A percentile compares a stretch with the other conserved stretches of the same genome.
phyloP scores from a whole-genome alignment of 2,329 filamentous ascomycete genomes.

The Colletotrichum lupini region DNA sequence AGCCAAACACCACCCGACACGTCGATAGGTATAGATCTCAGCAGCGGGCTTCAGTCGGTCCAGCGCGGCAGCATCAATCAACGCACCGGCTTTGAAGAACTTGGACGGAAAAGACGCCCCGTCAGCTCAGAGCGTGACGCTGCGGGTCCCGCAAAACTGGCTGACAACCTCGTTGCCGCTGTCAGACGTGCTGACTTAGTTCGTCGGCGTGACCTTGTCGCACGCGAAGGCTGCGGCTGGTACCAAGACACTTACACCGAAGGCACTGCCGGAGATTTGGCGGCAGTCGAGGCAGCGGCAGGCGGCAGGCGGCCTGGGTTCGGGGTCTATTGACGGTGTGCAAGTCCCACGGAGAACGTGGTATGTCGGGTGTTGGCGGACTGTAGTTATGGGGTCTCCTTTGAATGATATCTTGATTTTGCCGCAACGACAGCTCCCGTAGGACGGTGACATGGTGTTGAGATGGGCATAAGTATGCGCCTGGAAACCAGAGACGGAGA shows the following conservation, averaged over 20 bases:
- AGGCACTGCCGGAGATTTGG: slow-evolving; percentile 20
- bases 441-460: too few species aligned
- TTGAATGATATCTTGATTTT: too few species aligned
- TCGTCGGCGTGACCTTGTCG: neutral
- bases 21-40: slow-evolving; percentile 11
- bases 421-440: too few species aligned
- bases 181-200: neutral
- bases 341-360: too few species aligned
- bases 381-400: too few species aligned
- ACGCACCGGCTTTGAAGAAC: slow-evolving; percentile 17
- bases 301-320: slow-evolving; percentile 18
- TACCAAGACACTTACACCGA: slow-evolving; percentile 18
- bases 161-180: slow-evolving; percentile 22
- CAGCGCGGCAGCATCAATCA: neutral
- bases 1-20: neutral
- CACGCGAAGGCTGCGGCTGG: neutral
- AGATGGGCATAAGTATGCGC: too few species aligned
- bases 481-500: too few species aligned
- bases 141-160: slow-evolving; percentile 15
- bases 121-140: slow-evolving; percentile 17
- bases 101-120: neutral
- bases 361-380: too few species aligned
- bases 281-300: slow-evolving; percentile 29
- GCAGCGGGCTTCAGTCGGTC: neutral
- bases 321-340: too few species aligned